A percentile compares a stretch with the other conserved stretches of the same genome.
Conservation (phyloP, 106 monocot genomes). For the Amphibolis antarctica region DNA sequence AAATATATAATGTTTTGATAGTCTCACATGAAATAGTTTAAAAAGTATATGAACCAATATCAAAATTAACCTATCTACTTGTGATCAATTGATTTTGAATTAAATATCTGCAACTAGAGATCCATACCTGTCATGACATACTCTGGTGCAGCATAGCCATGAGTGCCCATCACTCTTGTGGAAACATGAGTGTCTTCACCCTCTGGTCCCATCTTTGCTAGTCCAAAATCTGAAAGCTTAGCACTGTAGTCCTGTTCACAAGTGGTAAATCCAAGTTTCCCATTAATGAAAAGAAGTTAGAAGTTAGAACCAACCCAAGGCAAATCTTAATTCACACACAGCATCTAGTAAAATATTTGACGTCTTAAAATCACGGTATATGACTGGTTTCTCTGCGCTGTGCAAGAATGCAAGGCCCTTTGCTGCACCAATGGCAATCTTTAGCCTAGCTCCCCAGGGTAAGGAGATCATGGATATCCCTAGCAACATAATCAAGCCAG, state of each 20-base stretch:
- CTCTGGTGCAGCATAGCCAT: conserved; percentile 25
- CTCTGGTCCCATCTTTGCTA: conserved; percentile 23
- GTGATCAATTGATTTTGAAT: no score
- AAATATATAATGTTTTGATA: no score
- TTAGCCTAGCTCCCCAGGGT: conserved; percentile 60
- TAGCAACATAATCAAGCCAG: not conserved
- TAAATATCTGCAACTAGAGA: no score
- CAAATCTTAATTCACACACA: conserved; percentile 11
- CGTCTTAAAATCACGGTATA: conserved; percentile 63
- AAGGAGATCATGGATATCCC: conserved; percentile 43
- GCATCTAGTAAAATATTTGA: conserved; percentile 66
- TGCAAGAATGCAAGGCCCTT: conserved; percentile 63
- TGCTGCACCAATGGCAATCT: conserved; percentile 69
- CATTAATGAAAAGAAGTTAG: not conserved
- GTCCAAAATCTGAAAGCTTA: conserved; percentile 22
- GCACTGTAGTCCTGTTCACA: conserved; percentile 16
- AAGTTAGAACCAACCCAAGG: not conserved
- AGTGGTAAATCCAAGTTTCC: no score
- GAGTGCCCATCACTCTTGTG: conserved; percentile 26
- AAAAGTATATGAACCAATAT: no score
- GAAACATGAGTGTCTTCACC: conserved; percentile 22
- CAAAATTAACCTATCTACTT: no score
- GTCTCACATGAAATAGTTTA: no score
- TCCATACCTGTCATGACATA: conserved; percentile 19
- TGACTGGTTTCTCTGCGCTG: conserved; percentile 53